Conservation (phyloP, 2,329 filamentous ascomycete genomes). For the Rhexocercosporidium sp. region DNA sequence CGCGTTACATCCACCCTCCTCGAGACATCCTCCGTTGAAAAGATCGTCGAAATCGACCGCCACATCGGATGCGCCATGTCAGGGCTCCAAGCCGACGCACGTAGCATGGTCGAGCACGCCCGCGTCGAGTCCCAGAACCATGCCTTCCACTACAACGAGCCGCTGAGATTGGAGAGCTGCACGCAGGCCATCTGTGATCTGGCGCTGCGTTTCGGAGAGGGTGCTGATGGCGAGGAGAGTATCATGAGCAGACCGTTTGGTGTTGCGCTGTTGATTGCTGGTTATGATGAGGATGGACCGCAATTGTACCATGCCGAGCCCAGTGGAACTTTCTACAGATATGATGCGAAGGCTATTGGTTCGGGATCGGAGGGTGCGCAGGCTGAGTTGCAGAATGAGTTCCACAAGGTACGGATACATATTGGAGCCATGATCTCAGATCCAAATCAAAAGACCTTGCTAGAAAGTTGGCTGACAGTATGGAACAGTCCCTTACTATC, state of each 20-base stretch:
- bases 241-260: constrained; percentile 98
- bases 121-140: constrained; percentile 97
- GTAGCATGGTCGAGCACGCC: constrained; percentile 97
- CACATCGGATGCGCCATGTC: constrained; percentile 99
- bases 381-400: constrained; percentile 97
- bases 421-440: not conserved
- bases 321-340: constrained; percentile 97
- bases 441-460: not conserved
- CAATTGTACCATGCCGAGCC: constrained; percentile 98
- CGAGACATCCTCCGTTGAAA: constrained; percentile 97
- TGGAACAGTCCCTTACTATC: constrained; percentile 79
- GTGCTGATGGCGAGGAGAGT: constrained; percentile 95
- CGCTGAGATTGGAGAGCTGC: constrained; percentile 93
- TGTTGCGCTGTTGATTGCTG: constrained; percentile 93
- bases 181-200: constrained; percentile 99
- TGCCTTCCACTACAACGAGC: constrained; percentile 97
- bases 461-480: constrained; percentile 28
- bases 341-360: constrained; percentile 98
- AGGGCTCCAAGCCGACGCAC: constrained; percentile 94
- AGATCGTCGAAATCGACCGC: constrained; percentile 99
- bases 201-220: constrained; percentile 94
- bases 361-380: constrained; percentile 97
- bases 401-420: constrained; percentile 72
- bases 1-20: constrained; percentile 97
- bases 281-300: constrained; percentile 95